These are phyloP conservation scores for Raffaelea deltoideospora DNA, from an alignment of 2,329 filamentous ascomycete genomes.

Conservation along the genomic window DNA sequence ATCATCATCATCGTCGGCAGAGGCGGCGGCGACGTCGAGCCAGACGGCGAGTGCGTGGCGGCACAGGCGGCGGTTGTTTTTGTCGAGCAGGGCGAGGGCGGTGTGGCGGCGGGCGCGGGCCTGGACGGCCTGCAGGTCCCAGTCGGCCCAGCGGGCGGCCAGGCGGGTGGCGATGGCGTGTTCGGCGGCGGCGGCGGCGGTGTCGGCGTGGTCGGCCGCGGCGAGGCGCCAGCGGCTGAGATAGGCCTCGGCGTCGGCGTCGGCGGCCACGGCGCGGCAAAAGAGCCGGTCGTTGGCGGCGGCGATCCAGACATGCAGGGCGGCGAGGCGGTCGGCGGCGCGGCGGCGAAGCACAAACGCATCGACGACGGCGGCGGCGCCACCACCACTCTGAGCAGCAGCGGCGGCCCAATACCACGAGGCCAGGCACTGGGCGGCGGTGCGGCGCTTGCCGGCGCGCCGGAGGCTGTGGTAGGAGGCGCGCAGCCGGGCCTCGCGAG, in stretches of 20 bases:
- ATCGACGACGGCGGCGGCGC: constrained; percentile 2
- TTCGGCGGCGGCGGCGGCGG: constrained; percentile 5
- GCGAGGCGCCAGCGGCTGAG: constrained; percentile 8
- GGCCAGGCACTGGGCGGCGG: constrained; percentile 6
- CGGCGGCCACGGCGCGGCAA: constrained; percentile 6
- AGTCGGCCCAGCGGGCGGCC: constrained; percentile 7
- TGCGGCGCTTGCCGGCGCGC: constrained; percentile 7
- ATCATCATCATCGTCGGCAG: neutral
- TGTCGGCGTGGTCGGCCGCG: constrained; percentile 1
- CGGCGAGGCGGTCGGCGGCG: constrained; percentile 1
- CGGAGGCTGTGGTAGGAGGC: constrained; percentile 8
- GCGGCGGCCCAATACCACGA: constrained; percentile 4
- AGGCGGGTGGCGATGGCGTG: constrained; percentile 5
- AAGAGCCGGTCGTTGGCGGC: constrained; percentile 10
- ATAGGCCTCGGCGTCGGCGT: constrained; percentile 8
- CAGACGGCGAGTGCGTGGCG: constrained; percentile 8
- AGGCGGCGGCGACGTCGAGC: constrained; percentile 2
- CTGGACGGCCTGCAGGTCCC: constrained; percentile 13
- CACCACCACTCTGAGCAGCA: neutral
- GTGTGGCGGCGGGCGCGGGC: constrained; percentile 8
- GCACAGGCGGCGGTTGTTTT: constrained; percentile 8
- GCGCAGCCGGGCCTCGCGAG: constrained; percentile 8
- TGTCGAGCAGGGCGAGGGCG: constrained; percentile 9
- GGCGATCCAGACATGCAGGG: constrained; percentile 10
- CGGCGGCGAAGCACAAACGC: constrained; percentile 3